Evolutionary conservation across 139 green algal genomes (phyloP).

Genomic region (Chlorella sp.): DNA sequence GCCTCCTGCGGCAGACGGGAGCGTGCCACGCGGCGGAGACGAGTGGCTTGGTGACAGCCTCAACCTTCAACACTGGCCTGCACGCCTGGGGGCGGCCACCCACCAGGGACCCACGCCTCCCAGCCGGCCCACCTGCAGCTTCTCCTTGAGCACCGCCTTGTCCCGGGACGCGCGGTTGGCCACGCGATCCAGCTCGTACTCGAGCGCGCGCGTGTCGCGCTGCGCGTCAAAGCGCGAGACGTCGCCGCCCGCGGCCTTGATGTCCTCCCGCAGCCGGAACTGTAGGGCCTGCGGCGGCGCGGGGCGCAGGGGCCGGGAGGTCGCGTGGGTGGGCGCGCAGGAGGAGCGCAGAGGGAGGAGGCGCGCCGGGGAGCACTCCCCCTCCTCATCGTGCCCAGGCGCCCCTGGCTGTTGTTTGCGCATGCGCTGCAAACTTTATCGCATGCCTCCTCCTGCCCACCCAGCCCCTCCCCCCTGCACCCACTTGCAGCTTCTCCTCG

Average conservation of each 20-base stretch:
- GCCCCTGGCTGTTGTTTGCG: neutral
- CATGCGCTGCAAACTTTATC: neutral
- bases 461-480: neutral
- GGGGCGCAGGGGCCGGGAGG: neutral
- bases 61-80: too few relatives aligned
- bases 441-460: neutral
- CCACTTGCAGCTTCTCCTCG: slow-evolving; percentile 76
- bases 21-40: too few relatives aligned
- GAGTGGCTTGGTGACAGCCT: too few relatives aligned
- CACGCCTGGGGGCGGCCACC: too few relatives aligned
- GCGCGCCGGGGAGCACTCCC: neutral
- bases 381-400: neutral
- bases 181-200: slow-evolving; percentile 66
- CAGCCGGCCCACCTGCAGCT: too few relatives aligned
- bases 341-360: neutral
- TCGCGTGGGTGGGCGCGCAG: neutral
- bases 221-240: slow-evolving; percentile 59
- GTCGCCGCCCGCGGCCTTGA: slow-evolving; percentile 38
- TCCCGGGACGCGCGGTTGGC: slow-evolving; percentile 44
- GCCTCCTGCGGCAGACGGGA: too few relatives aligned
- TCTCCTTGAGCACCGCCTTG: slow-evolving; percentile 34
- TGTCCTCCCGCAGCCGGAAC: slow-evolving; percentile 76
- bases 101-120: too few relatives aligned
- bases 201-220: slow-evolving; percentile 58
- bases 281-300: slow-evolving; percentile 60